Evolutionary conservation across 225 moss, liverwort and hornwort genomes (phyloP).

Genomic region (Bryum argenteum): DNA sequence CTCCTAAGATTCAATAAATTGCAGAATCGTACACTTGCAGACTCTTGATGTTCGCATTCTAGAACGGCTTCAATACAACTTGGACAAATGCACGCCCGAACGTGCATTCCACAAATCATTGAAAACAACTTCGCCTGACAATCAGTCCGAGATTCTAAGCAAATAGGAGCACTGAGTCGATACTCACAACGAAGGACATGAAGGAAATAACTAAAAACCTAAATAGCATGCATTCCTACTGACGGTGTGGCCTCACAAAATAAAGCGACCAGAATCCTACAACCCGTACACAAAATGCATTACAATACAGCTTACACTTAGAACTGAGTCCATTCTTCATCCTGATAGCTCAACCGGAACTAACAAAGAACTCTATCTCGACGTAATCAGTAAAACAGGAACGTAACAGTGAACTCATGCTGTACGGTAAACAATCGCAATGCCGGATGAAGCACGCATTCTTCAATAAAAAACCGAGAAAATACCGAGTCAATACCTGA

Average conservation of each 20-base stretch:
- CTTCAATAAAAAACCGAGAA: not conserved
- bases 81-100: too few species aligned
- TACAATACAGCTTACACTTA: not conserved
- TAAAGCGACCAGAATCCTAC: not conserved
- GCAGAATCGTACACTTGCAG: too few species aligned
- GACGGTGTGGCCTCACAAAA: not conserved
- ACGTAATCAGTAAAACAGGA: not conserved
- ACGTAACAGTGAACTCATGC: not conserved
- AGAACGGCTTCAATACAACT: too few species aligned
- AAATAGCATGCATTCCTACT: constrained; percentile 9
- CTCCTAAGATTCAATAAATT: not conserved
- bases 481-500: not conserved
- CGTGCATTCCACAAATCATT: too few species aligned
- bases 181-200: too few species aligned
- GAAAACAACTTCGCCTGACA: too few species aligned
- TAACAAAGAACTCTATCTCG: not conserved
- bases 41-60: too few species aligned
- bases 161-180: too few species aligned
- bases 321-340: not conserved
- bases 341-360: not conserved
- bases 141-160: too few species aligned
- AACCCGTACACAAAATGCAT: not conserved
- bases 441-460: not conserved
- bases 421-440: not conserved
- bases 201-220: not conserved